Conservation (phyloP, 2,329 filamentous ascomycete genomes). For the Cercospora beticola region DNA sequence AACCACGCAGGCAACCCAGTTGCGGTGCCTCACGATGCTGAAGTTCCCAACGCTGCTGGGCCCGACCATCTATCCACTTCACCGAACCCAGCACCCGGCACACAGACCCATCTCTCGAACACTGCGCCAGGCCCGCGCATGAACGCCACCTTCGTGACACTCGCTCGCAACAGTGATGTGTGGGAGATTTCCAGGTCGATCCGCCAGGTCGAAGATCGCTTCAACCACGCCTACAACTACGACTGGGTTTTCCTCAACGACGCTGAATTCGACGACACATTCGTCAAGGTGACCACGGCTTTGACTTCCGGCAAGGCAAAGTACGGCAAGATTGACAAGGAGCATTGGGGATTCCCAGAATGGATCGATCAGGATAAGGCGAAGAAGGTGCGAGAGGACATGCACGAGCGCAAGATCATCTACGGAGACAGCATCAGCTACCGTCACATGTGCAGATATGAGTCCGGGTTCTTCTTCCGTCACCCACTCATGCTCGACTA, state of each 20-base stretch:
- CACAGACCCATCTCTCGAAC: slow-evolving; percentile 38
- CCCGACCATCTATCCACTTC: slow-evolving; percentile 27
- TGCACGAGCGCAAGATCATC: slow-evolving; percentile 93
- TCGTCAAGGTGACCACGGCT: slow-evolving; percentile 86
- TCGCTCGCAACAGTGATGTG: slow-evolving; percentile 87
- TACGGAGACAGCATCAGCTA: slow-evolving; percentile 97
- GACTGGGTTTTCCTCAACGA: slow-evolving; percentile 99
- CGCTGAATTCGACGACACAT: slow-evolving; percentile 85
- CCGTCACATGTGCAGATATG: slow-evolving; percentile 98
- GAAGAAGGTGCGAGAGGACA: slow-evolving; percentile 84
- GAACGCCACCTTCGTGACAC: slow-evolving; percentile 96
- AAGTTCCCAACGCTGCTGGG: not conserved
- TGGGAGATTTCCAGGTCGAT: slow-evolving; percentile 98
- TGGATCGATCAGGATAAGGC: slow-evolving; percentile 97
- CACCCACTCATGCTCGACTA: slow-evolving; percentile 92
- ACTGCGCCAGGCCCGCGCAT: slow-evolving; percentile 68
- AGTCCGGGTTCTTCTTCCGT: slow-evolving; percentile 98
- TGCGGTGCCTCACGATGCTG: slow-evolving; percentile 19
- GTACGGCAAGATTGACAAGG: slow-evolving; percentile 83
- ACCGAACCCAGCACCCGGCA: slow-evolving; percentile 34
- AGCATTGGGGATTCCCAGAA: slow-evolving; percentile 96
- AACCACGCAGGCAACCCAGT: slow-evolving; percentile 16
- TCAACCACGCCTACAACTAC: slow-evolving; percentile 95
- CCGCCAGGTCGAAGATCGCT: slow-evolving; percentile 93
- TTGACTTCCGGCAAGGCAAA: slow-evolving; percentile 90